These are phyloP conservation scores for Penicillium paneum DNA, from an alignment of 2,329 filamentous ascomycete species.

Conservation along the genomic window DNA sequence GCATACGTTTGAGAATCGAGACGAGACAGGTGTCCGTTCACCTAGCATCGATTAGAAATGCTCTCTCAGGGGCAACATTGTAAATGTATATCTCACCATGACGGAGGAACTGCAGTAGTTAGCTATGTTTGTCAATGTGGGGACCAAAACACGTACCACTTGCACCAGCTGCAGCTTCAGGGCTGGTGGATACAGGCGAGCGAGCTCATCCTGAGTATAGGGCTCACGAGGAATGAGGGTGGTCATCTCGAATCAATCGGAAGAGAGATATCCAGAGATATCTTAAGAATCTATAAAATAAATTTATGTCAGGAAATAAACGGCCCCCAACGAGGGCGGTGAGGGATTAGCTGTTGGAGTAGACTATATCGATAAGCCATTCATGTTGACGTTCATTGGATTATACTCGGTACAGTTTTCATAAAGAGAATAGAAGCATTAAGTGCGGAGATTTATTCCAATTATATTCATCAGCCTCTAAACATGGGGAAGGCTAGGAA, in stretches of 20 bases:
- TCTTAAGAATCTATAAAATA: not conserved
- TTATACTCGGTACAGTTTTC: not conserved
- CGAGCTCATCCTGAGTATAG: constrained; percentile 78
- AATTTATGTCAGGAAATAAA: constrained; percentile 9
- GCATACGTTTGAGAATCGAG: constrained; percentile 75
- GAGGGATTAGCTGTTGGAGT: constrained; percentile 13
- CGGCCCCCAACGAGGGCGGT: constrained; percentile 15
- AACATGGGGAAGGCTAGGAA: not conserved
- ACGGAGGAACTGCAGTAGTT: constrained; percentile 57
- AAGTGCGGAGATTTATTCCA: not conserved
- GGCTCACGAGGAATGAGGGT: constrained; percentile 69
- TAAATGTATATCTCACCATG: constrained; percentile 57
- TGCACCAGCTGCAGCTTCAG: constrained; percentile 88
- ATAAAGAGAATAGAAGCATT: too few species aligned
- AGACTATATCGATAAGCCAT: not conserved
- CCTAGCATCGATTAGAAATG: constrained; percentile 37
- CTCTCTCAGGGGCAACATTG: not conserved
- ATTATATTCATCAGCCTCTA: not conserved
- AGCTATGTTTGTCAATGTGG: constrained; percentile 3
- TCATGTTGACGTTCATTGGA: not conserved
- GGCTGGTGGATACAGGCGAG: constrained; percentile 71
- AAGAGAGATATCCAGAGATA: not conserved
- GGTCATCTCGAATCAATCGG: constrained; percentile 59
- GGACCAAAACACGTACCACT: constrained; percentile 52
- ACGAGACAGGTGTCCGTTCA: constrained; percentile 77